Percentiles rank a stretch among this genome's conserved stretches.
phyloP scores from a whole-genome alignment of 257 asterid species.

The Solanum raphanifolium region DNA sequence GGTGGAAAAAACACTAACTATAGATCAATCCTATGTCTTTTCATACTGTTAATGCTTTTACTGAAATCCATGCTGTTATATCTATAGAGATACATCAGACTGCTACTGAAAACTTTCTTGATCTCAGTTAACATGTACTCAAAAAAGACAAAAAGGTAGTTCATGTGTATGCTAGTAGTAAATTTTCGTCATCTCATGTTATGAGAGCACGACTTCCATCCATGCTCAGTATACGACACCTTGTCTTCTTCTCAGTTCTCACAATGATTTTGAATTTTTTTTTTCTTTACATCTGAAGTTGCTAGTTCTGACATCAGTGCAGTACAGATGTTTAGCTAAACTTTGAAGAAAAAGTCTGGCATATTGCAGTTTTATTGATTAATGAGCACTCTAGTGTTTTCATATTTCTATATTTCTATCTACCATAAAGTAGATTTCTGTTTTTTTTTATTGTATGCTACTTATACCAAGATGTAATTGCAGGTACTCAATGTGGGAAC shows the following conservation, averaged over 20 bases:
- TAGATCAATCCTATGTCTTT: not conserved
- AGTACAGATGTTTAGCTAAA: not conserved
- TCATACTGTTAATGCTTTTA: not conserved
- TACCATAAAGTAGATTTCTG: not conserved
- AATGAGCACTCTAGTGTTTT: not conserved
- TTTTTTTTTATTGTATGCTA: not conserved
- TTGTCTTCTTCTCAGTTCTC: not conserved
- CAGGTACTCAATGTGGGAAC: slow-evolving; percentile 90
- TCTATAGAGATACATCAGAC: not conserved
- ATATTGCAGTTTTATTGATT: not conserved
- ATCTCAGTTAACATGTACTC: not conserved
- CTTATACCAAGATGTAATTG: not conserved
- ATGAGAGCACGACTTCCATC: not conserved
- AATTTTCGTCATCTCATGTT: not conserved
- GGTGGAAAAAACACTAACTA: not conserved
- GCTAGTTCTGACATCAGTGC: not conserved
- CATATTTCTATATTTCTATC: not conserved
- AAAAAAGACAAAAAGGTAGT: not conserved
- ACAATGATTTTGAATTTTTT: not conserved
- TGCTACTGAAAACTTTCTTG: not conserved
- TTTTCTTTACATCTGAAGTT: not conserved
- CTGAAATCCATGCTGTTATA: not conserved
- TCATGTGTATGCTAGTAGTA: not conserved
- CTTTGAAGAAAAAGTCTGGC: not conserved
- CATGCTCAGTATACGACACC: not conserved